Evolutionary conservation across 2,329 filamentous ascomycete species (phyloP).

Genomic region (Fusarium tjaetaba): DNA sequence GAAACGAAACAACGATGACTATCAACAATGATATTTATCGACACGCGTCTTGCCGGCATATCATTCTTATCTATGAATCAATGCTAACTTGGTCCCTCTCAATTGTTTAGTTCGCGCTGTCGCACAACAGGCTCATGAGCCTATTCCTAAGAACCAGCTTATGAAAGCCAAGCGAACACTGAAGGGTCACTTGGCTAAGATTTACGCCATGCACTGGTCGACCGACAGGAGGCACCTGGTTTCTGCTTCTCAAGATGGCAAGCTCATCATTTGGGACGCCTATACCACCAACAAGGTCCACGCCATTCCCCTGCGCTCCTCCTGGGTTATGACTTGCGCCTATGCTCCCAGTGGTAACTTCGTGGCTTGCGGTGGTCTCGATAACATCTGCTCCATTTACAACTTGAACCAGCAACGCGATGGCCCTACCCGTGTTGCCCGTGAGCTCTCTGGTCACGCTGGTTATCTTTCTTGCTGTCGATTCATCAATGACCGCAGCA

Average conservation of each 20-base stretch:
- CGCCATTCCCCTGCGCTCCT: slow-evolving; percentile 95
- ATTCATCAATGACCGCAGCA: slow-evolving; percentile 98
- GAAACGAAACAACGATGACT: neutral
- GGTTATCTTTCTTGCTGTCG: slow-evolving; percentile 98
- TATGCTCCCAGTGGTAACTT: slow-evolving; percentile 99
- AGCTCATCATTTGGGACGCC: slow-evolving; percentile 99
- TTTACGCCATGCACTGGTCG: slow-evolving; percentile 99
- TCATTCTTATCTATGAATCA: neutral
- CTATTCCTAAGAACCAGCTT: slow-evolving; percentile 86
- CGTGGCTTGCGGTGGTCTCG: slow-evolving; percentile 96
- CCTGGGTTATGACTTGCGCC: slow-evolving; percentile 99
- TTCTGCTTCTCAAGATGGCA: slow-evolving; percentile 97
- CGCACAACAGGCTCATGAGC: slow-evolving; percentile 90
- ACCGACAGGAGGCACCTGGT: slow-evolving; percentile 97
- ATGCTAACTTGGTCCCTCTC: slow-evolving; percentile 40
- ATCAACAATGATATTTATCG: neutral
- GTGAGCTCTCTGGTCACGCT: slow-evolving; percentile 95
- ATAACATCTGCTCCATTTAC: slow-evolving; percentile 99
- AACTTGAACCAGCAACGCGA: slow-evolving; percentile 94
- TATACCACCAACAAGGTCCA: slow-evolving; percentile 99
- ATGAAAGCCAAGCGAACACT: slow-evolving; percentile 98
- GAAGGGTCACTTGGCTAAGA: slow-evolving; percentile 98
- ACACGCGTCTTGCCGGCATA: neutral
- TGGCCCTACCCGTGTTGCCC: slow-evolving; percentile 94
- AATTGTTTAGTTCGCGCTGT: slow-evolving; percentile 81